These are phyloP conservation scores for Trichoderma oligosporum DNA, from an alignment of 2,329 filamentous ascomycete species.

Conservation along the genomic window DNA sequence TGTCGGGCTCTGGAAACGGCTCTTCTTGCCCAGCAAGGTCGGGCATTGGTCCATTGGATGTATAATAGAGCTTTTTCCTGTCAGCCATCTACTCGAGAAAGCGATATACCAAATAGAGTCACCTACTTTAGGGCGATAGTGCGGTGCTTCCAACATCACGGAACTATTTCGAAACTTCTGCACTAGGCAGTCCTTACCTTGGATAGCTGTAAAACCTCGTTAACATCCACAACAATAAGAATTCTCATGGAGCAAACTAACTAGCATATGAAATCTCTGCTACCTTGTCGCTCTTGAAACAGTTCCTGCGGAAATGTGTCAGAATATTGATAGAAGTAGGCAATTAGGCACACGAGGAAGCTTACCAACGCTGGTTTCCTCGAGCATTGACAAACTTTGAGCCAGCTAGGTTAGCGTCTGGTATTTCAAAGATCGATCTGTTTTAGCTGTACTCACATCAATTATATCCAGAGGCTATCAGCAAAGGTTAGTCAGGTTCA, in stretches of 20 bases:
- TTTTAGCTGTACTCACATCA: conserved; percentile 46
- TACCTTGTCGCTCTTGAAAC: conserved; percentile 77
- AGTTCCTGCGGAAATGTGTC: conserved; percentile 55
- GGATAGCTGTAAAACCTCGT: conserved; percentile 61
- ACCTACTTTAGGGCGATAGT: conserved; percentile 77
- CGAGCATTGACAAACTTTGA: conserved; percentile 67
- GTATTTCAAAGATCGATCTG: no score
- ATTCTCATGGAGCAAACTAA: conserved; percentile 33
- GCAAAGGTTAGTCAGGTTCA: not conserved
- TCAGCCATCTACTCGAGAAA: not conserved
- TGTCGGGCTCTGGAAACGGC: conserved; percentile 73
- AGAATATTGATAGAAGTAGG: not conserved
- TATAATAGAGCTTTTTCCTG: conserved; percentile 48
- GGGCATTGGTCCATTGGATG: conserved; percentile 44
- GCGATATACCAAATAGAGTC: no score
- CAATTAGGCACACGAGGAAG: not conserved
- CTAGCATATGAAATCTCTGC: conserved; percentile 95
- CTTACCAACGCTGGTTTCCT: conserved; percentile 66
- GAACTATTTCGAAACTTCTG: conserved; percentile 97
- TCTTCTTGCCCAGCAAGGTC: conserved; percentile 67
- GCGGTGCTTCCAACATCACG: conserved; percentile 81
- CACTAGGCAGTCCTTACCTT: conserved; percentile 84
- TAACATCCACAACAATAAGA: conserved; percentile 27
- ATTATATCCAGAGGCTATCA: conserved; percentile 67
- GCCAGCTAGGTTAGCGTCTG: conserved; percentile 22